A percentile compares a stretch with the other conserved stretches of the same genome.
These are phyloP conservation scores for Exophiala xenobiotica DNA, from an alignment of 2,329 filamentous ascomycete species.

Conservation along the genomic window DNA sequence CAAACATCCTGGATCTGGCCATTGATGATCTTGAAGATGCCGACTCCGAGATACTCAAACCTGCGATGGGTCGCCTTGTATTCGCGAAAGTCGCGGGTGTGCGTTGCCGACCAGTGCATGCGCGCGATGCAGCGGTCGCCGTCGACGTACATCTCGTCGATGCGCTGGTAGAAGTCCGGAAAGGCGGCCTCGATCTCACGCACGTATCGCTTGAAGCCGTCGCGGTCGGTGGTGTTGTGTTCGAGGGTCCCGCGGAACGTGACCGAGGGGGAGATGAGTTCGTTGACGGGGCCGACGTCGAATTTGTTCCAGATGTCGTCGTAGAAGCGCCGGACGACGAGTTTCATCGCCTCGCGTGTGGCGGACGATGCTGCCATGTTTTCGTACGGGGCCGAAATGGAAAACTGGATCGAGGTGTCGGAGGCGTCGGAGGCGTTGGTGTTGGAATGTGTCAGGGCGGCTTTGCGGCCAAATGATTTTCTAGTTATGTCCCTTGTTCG, in stretches of 20 bases:
- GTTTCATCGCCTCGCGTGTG: not conserved
- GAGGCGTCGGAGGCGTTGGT: no score
- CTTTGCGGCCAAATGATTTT: no score
- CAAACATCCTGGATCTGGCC: not conserved
- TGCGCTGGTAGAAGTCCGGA: not conserved
- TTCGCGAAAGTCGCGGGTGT: not conserved
- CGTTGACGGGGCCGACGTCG: not conserved
- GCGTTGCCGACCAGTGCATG: conserved; percentile 1
- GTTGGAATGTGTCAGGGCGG: no score
- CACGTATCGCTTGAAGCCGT: not conserved
- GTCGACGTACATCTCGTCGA: not conserved
- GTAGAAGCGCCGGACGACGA: not conserved
- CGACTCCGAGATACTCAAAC: not conserved
- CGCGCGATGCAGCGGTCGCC: not conserved
- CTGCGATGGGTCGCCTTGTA: not conserved
- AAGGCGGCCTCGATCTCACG: not conserved
- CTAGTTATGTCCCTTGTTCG: no score
- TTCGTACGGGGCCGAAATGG: no score
- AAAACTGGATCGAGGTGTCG: no score
- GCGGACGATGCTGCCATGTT: not conserved
- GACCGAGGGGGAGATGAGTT: not conserved
- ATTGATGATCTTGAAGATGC: not conserved
- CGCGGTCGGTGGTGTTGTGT: not conserved
- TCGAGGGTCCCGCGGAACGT: not conserved
- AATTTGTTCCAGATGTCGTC: conserved; percentile 4